A percentile compares a stretch with the other conserved stretches of the same genome.
Conservation (phyloP, 768 basidiomycete species). For the Hypholoma fasciculare region DNA sequence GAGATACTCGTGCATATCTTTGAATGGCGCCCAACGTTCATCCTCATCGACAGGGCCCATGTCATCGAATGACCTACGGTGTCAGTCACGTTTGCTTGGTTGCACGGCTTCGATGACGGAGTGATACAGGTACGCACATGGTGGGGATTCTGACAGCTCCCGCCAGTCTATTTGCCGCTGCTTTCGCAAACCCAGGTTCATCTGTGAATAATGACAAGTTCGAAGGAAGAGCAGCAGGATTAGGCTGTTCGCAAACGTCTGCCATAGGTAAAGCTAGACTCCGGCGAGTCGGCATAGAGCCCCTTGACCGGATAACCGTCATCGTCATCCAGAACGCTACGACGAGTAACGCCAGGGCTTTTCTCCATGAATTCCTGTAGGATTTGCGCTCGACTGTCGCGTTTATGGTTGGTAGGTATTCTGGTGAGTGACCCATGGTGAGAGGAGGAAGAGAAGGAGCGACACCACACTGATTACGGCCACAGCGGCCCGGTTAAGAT, state of each 20-base stretch:
- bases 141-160: conserved; percentile 29
- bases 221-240: conserved; percentile 17
- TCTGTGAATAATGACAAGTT: conserved; percentile 21
- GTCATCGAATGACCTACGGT: conserved; percentile 28
- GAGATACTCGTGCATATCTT: conserved; percentile 25
- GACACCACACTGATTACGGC: no score
- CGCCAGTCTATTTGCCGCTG: conserved; percentile 22
- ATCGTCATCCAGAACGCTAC: not conserved
- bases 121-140: conserved; percentile 15
- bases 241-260: conserved; percentile 20
- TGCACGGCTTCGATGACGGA: not conserved
- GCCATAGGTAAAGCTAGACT: not conserved
- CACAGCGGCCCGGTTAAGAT: no score
- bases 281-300: not conserved
- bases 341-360: not conserved
- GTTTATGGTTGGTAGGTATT: not conserved
- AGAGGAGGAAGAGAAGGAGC: no score
- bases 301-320: not conserved
- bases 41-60: conserved; percentile 28
- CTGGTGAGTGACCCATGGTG: no score
- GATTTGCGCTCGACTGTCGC: not conserved
- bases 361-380: not conserved
- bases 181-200: conserved; percentile 19
- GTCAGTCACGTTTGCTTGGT: not conserved
- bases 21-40: conserved; percentile 26